Evolutionary conservation across 2,329 filamentous ascomycete species (phyloP).

Genomic region (Ambrosiella beaveri): DNA sequence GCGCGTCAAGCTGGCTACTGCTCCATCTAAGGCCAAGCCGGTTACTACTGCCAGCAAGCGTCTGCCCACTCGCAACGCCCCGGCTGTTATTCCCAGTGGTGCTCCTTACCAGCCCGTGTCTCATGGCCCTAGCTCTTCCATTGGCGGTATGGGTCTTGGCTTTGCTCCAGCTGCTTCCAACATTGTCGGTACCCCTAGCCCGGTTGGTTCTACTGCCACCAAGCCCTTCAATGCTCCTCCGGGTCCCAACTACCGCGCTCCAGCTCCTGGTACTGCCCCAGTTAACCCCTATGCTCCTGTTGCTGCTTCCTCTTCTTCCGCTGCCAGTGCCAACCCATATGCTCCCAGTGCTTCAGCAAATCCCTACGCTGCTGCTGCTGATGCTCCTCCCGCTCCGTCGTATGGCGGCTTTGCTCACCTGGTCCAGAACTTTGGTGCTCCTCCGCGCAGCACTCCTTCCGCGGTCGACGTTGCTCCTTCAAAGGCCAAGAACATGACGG

Average conservation of each 20-base stretch:
- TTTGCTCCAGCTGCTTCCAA: constrained; percentile 6
- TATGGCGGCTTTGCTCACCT: constrained; percentile 14
- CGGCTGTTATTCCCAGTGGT: constrained; percentile 20
- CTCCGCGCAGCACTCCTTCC: constrained; percentile 46
- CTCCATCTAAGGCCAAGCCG: constrained; percentile 21
- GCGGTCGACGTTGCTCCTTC: constrained; percentile 29
- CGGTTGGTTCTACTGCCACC: constrained; percentile 4
- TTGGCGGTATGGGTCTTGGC: background rate
- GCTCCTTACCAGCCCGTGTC: constrained; percentile 16
- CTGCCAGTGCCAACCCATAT: constrained; percentile 14
- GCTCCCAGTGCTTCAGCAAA: constrained; percentile 2
- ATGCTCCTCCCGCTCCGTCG: constrained; percentile 1
- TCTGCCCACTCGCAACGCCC: constrained; percentile 13
- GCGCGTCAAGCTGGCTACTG: constrained; percentile 69
- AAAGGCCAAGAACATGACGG: constrained; percentile 51
- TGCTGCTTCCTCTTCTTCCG: constrained; percentile 22
- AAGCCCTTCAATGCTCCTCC: constrained; percentile 17
- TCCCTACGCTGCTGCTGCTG: background rate
- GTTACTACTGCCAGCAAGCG: constrained; percentile 16
- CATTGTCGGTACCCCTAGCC: constrained; percentile 2
- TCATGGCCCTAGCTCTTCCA: background rate
- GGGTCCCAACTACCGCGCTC: constrained; percentile 12
- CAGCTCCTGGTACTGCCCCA: background rate
- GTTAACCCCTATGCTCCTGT: constrained; percentile 31
- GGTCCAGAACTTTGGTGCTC: constrained; percentile 21